A percentile compares a stretch with the other conserved stretches of the same genome.
These are phyloP conservation scores for Quercus engelmannii DNA, from an alignment of 306 rosid genomes.

Conservation along the genomic window DNA sequence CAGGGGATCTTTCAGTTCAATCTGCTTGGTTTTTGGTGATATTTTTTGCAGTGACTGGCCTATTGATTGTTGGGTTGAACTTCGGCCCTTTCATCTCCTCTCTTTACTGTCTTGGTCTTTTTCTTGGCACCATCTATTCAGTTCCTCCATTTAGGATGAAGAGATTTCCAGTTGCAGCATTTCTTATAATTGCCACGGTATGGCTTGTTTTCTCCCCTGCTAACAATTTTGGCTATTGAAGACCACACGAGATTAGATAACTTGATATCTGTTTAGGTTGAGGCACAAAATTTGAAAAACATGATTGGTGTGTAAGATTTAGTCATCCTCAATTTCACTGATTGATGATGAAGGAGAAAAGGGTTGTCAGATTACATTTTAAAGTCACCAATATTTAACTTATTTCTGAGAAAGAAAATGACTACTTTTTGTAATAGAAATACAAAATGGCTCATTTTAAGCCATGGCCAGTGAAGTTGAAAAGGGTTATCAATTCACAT, in stretches of 20 bases:
- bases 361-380: background rate
- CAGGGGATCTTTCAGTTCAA: slow-evolving; percentile 95
- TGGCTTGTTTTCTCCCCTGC: slow-evolving; percentile 13
- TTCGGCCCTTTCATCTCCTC: slow-evolving; percentile 84
- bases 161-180: slow-evolving; percentile 91
- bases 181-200: slow-evolving; percentile 96
- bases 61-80: slow-evolving; percentile 70
- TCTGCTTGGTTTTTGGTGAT: slow-evolving; percentile 90
- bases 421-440: background rate
- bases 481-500: background rate
- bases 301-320: background rate
- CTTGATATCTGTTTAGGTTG: background rate
- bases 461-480: background rate
- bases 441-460: background rate
- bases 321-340: background rate
- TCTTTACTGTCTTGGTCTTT: slow-evolving; percentile 79
- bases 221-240: slow-evolving; percentile 8
- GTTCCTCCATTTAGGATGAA: slow-evolving; percentile 96
- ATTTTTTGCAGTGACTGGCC: slow-evolving; percentile 79
- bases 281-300: background rate
- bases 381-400: background rate
- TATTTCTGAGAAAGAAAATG: background rate
- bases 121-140: slow-evolving; percentile 92
- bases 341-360: background rate
- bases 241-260: background rate